Evolutionary conservation across 2,329 filamentous ascomycete species (phyloP), one percentile per base, ranked within the genome.

Genomic region (Chaetomium sp.): DNA sequence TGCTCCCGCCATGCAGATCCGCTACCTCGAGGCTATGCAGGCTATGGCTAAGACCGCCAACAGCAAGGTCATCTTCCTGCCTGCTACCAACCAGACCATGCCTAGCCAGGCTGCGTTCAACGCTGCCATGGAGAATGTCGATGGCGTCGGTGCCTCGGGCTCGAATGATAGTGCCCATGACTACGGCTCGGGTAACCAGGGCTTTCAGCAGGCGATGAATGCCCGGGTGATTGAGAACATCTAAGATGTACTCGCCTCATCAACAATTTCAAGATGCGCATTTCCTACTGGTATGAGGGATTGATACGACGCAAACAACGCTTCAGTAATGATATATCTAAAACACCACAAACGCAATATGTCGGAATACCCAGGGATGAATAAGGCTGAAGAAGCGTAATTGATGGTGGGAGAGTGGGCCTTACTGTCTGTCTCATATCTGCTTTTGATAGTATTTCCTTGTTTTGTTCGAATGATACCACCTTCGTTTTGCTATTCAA

Each of bases 1-100:
- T 12, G 92, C 92, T 0, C 94, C 94, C 2, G 94, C 94, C 64
- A 99, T 99, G 94, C 91, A 96, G 76, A 96, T 96, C 76, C 80
- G 91, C 63, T 97, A 97, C 72, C 87, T 99, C 63, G 94, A 99
- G 76, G 91, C 94, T 4, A 97, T 97, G 92, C 94, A 97, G 72
- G 83, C 89, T 43, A 99, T 99, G 92, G 94, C 94, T 66, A 97
- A 96, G 81, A 83, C 84, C 0, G 89, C 91, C 48, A 95, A 91
- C 73, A 82, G 79, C 72, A 95, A 95, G 75, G 87, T 94, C 66
- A 91, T 92, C 65, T 92, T 94, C 79, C 69, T 94, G 63, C 88
- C 87, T 1, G 83, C 78, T 7, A 72, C 77, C 42, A 81, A 80
- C 70, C 81, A 88, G 73, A 84, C 80, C 12, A 80, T 86, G 67